phyloP scores from a whole-genome alignment of 768 basidiomycete species.

The Termitomyces sp. region DNA sequence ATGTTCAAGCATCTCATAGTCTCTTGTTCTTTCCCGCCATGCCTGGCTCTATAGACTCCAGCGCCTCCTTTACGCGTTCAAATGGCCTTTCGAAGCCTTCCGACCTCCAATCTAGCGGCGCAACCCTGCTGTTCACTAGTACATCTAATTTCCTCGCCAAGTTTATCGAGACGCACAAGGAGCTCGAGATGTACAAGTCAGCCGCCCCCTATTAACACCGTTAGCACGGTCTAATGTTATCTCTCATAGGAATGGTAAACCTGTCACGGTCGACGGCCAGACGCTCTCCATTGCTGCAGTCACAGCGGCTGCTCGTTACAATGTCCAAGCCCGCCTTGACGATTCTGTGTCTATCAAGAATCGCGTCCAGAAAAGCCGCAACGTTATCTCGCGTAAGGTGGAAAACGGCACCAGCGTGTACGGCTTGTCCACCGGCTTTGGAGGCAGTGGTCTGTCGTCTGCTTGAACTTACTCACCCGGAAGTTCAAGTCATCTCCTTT shows the following conservation, averaged over 20 bases:
- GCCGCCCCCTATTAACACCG: conserved; percentile 9
- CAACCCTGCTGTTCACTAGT: neutral
- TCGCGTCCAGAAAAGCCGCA: conserved; percentile 58
- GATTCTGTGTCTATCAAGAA: conserved; percentile 26
- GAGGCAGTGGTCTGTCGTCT: conserved; percentile 57
- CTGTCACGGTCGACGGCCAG: conserved; percentile 52
- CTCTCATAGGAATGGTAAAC: conserved; percentile 38
- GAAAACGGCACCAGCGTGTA: conserved; percentile 69
- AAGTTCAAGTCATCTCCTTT: neutral
- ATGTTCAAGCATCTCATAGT: neutral
- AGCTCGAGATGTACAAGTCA: conserved; percentile 56
- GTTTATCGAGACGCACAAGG: conserved; percentile 46
- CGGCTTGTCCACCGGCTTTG: conserved; percentile 79
- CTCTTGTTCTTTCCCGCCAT: conserved; percentile 1
- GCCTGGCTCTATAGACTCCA: conserved; percentile 25
- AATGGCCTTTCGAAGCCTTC: conserved; percentile 1
- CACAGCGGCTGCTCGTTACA: conserved; percentile 46
- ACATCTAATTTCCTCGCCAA: conserved; percentile 22
- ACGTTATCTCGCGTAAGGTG: conserved; percentile 68
- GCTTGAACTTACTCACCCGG: neutral
- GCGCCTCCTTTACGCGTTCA: conserved; percentile 12
- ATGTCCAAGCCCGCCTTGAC: conserved; percentile 30
- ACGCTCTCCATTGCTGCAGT: conserved; percentile 58
- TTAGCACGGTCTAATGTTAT: neutral
- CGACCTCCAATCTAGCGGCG: neutral